Evolutionary conservation across 495 filamentous ascomycete species (phyloP).

Genomic region (Neurospora pannonica): DNA sequence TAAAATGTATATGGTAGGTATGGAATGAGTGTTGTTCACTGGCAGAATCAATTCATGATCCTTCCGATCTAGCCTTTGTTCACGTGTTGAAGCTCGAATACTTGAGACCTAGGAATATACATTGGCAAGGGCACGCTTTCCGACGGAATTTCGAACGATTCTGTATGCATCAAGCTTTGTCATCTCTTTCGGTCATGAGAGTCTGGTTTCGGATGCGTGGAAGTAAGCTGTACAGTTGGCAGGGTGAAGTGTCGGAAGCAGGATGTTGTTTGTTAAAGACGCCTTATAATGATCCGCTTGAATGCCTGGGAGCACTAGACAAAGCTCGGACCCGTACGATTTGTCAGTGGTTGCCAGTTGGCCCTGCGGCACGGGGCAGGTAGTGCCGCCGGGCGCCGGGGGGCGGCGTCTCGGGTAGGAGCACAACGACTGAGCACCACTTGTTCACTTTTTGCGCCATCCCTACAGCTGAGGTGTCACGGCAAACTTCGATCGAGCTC

Average conservation of each 20-base stretch:
- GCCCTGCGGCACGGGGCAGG: background rate
- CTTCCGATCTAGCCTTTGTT: too few relatives aligned
- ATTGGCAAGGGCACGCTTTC: background rate
- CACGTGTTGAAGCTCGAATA: too few relatives aligned
- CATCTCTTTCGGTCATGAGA: background rate
- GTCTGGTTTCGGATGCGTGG: background rate
- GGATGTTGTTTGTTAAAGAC: background rate
- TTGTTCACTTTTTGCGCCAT: background rate
- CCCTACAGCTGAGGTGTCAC: background rate
- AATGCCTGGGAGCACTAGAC: background rate
- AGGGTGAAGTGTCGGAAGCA: background rate
- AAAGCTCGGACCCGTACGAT: background rate
- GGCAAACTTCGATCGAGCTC: background rate
- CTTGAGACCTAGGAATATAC: too few relatives aligned
- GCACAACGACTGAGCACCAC: background rate
- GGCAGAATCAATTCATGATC: background rate
- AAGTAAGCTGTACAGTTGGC: background rate
- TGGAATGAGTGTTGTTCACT: background rate
- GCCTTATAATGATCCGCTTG: background rate
- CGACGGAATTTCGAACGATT: background rate
- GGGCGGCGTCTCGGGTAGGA: background rate
- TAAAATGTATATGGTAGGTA: background rate
- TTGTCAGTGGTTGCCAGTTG: background rate
- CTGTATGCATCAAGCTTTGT: background rate
- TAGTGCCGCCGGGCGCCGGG: background rate